Conservation (phyloP, 2,329 filamentous ascomycete species). For the Emericellopsis cladophorae region DNA sequence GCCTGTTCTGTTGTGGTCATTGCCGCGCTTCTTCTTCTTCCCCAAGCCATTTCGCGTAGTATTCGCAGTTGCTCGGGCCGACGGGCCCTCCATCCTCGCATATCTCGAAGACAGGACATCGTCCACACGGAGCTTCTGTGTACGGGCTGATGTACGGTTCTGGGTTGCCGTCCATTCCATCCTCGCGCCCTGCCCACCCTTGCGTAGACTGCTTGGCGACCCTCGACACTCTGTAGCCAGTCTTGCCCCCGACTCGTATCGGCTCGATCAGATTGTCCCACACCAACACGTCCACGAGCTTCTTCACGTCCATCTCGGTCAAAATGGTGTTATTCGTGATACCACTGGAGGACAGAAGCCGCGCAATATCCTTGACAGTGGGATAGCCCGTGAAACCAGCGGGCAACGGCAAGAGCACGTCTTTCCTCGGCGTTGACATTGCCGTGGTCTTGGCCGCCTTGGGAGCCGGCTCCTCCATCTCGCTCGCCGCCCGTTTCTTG, state of each 20-base stretch:
- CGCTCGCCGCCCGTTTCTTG: slow-evolving; percentile 36
- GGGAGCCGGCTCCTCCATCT: slow-evolving; percentile 18
- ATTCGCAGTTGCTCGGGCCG: slow-evolving; percentile 79
- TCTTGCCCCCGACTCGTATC: slow-evolving; percentile 33
- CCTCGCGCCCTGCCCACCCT: slow-evolving; percentile 25
- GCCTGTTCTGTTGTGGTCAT: too few relatives aligned
- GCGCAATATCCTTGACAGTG: slow-evolving; percentile 65
- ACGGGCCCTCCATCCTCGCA: slow-evolving; percentile 88
- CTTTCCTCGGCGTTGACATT: slow-evolving; percentile 14
- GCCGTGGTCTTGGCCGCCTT: slow-evolving; percentile 13
- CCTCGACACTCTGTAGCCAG: slow-evolving; percentile 40
- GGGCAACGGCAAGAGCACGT: slow-evolving; percentile 37
- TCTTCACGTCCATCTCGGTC: slow-evolving; percentile 64
- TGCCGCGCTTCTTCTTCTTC: too few relatives aligned
- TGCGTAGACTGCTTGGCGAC: slow-evolving; percentile 30
- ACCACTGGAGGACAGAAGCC: slow-evolving; percentile 54
- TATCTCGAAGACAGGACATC: slow-evolving; percentile 85
- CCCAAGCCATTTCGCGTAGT: slow-evolving; percentile 76
- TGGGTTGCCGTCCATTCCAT: slow-evolving; percentile 22
- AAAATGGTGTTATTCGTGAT: slow-evolving; percentile 62
- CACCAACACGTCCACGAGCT: slow-evolving; percentile 77
- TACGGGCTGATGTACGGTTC: slow-evolving; percentile 53
- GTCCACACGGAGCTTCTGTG: slow-evolving; percentile 80
- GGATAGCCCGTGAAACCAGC: slow-evolving; percentile 69
- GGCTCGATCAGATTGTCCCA: slow-evolving; percentile 77